phyloP scores from a whole-genome alignment of 2,329 filamentous ascomycete genomes.

The Aspergillus fijiensis region DNA sequence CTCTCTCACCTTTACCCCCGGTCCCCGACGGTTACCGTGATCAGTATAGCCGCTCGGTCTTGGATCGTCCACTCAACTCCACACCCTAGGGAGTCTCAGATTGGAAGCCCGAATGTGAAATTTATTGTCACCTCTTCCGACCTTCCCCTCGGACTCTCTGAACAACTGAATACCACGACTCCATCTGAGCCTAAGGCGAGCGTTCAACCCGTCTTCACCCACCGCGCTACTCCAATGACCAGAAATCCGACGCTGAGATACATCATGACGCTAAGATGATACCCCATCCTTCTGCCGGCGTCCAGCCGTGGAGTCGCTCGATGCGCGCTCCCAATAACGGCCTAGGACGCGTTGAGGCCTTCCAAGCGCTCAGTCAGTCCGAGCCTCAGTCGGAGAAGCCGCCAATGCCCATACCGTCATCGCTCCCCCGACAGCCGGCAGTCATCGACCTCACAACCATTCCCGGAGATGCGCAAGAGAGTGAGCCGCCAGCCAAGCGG shows the following conservation, averaged over 20 bases:
- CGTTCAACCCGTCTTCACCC: background rate
- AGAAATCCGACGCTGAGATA: conserved; percentile 25
- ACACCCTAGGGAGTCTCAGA: background rate
- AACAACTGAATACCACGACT: background rate
- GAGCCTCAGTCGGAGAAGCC: conserved; percentile 27
- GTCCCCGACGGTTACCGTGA: conserved; percentile 12
- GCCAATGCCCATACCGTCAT: conserved; percentile 25
- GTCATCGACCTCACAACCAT: conserved; percentile 40
- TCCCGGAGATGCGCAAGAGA: conserved; percentile 32
- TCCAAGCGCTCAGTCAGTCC: conserved; percentile 23
- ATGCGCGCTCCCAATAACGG: conserved; percentile 33
- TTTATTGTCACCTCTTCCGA: background rate
- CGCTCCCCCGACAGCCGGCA: conserved; percentile 28
- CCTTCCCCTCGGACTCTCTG: background rate
- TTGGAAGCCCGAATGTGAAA: background rate
- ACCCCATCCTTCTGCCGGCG: conserved; percentile 41
- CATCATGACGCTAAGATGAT: conserved; percentile 45
- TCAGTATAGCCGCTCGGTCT: background rate
- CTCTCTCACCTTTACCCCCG: background rate
- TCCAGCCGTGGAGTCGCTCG: conserved; percentile 40
- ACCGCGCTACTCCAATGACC: conserved; percentile 23
- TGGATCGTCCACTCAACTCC: background rate
- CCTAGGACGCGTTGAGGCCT: conserved; percentile 28
- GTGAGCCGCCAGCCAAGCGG: conserved; percentile 38
- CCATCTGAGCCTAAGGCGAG: background rate